Evolutionary conservation across 768 basidiomycete genomes (phyloP).

Genomic region (Suillus fuscotomentosus): DNA sequence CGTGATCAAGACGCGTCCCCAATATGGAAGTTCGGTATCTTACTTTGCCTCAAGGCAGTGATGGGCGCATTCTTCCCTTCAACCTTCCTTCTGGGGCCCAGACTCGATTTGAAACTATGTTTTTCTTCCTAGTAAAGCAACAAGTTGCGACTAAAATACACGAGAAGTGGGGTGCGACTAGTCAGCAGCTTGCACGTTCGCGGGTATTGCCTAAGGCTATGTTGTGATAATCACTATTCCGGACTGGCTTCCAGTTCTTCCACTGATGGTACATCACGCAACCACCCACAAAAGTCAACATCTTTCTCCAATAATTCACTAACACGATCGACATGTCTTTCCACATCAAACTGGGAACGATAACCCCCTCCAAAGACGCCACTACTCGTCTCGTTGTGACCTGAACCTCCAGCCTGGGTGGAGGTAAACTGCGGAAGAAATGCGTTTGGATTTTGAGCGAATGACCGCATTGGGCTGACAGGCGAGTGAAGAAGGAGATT

Average conservation of each 20-base stretch:
- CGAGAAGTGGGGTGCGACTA: slow-evolving; percentile 13
- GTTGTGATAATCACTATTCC: slow-evolving; percentile 14
- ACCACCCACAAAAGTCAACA: slow-evolving; percentile 55
- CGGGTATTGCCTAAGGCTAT: slow-evolving; percentile 3
- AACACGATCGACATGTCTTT: slow-evolving; percentile 51
- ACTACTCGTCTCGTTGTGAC: slow-evolving; percentile 19
- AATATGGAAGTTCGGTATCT: slow-evolving; percentile 12
- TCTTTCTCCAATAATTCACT: slow-evolving; percentile 57
- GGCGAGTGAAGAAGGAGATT: slow-evolving; percentile 34
- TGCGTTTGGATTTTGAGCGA: slow-evolving; percentile 32
- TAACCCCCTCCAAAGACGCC: slow-evolving; percentile 41
- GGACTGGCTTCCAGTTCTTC: slow-evolving; percentile 21
- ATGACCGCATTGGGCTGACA: slow-evolving; percentile 30
- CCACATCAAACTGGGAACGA: slow-evolving; percentile 60
- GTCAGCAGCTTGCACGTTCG: slow-evolving; percentile 9
- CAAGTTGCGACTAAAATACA: slow-evolving; percentile 16
- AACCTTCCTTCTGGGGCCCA: slow-evolving; percentile 21
- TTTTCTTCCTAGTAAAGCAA: slow-evolving; percentile 9
- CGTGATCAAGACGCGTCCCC: slow-evolving; percentile 26
- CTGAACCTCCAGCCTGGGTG: slow-evolving; percentile 29
- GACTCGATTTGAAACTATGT: slow-evolving; percentile 1
- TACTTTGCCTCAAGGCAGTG: slow-evolving; percentile 26
- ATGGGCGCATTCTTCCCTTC: slow-evolving; percentile 16
- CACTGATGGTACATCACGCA: slow-evolving; percentile 38
- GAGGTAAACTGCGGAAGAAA: slow-evolving; percentile 39